Conservation (phyloP, 2,329 filamentous ascomycete genomes). For the Biscogniauxia marginata region DNA sequence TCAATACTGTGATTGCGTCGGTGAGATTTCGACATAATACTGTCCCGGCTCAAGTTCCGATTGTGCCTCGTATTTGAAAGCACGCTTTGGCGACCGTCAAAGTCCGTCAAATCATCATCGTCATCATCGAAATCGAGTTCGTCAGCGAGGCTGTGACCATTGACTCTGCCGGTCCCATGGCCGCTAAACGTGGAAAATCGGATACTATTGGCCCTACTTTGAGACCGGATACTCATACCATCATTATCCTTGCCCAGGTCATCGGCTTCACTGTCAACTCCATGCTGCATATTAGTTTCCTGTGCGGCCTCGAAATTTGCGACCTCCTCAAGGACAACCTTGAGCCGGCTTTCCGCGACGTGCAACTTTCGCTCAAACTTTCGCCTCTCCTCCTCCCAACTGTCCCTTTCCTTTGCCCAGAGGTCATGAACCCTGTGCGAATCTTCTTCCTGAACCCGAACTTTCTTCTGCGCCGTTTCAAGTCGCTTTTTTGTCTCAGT, state of each 20-base stretch:
- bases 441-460: constrained; percentile 79
- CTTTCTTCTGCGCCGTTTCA: constrained; percentile 74
- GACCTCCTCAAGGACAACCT: constrained; percentile 82
- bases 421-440: constrained; percentile 72
- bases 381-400: constrained; percentile 81
- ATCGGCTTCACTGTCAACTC: constrained; percentile 58
- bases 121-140: constrained; percentile 87
- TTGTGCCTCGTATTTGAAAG: constrained; percentile 51
- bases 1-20: constrained; percentile 58
- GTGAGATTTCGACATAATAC: constrained; percentile 47
- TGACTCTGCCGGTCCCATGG: constrained; percentile 53
- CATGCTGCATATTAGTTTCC: constrained; percentile 36
- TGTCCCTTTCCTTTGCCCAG: constrained; percentile 81
- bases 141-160: constrained; percentile 79
- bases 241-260: constrained; percentile 66
- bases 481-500: constrained; percentile 74
- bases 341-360: constrained; percentile 83
- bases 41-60: constrained; percentile 59
- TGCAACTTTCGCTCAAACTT: constrained; percentile 82
- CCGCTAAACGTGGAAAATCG: constrained; percentile 70
- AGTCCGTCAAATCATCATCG: constrained; percentile 68
- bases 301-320: constrained; percentile 64
- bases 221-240: constrained; percentile 68
- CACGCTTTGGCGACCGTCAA: constrained; percentile 65
- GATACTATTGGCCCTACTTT: constrained; percentile 70